A percentile compares a stretch with the other conserved stretches of the same genome.
Evolutionary conservation across 148 eudicot genomes (phyloP).

Genomic region (Heliosperma pusillum): DNA sequence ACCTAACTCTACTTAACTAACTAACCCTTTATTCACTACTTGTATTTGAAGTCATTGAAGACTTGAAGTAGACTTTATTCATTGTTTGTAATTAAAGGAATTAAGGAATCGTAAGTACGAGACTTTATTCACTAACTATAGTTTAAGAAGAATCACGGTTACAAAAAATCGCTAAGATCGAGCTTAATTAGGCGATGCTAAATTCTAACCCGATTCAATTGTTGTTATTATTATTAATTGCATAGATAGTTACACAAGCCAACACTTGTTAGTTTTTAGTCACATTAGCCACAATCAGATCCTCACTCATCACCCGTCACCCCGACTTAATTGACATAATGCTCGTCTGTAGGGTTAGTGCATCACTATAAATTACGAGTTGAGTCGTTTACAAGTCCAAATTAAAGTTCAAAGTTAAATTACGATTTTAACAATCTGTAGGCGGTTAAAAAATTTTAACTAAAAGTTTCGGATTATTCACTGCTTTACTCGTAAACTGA

Average conservation of each 20-base stretch:
- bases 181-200: background rate
- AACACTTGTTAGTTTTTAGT: background rate
- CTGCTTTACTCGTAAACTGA: too few relatives aligned
- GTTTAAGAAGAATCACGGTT: too few relatives aligned
- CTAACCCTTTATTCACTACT: background rate
- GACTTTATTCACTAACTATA: too few relatives aligned
- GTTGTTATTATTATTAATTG: background rate
- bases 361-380: too few relatives aligned
- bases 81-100: background rate
- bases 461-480: too few relatives aligned
- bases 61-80: background rate
- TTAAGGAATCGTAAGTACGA: background rate
- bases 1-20: background rate
- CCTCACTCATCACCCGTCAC: slow-evolving; percentile 1
- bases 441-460: too few relatives aligned
- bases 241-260: slow-evolving; percentile 4
- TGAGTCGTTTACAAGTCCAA: too few relatives aligned
- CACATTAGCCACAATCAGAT: background rate
- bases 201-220: background rate
- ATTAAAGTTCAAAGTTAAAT: too few relatives aligned
- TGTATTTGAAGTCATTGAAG: background rate
- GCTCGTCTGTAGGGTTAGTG: too few relatives aligned
- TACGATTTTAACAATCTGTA: too few relatives aligned
- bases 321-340: background rate
- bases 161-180: too few relatives aligned